phyloP scores from a whole-genome alignment of 495 filamentous ascomycete species.

The Penicillium cataractarum region DNA sequence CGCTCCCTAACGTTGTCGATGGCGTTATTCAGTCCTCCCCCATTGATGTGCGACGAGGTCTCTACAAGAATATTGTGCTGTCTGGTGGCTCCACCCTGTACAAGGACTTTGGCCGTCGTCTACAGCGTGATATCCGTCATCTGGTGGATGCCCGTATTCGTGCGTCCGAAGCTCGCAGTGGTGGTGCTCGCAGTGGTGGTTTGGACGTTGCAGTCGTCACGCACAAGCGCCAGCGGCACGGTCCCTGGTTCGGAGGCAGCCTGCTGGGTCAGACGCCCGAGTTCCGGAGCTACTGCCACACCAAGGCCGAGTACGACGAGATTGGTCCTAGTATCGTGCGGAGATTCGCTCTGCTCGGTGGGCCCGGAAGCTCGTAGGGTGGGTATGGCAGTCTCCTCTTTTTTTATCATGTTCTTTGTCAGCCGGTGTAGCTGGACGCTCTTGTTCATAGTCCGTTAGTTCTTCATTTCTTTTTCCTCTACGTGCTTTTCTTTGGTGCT shows the following conservation, averaged over 20 bases:
- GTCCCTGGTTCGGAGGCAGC: constrained; percentile 97
- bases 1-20: constrained; percentile 90
- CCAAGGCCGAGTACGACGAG: constrained; percentile 95
- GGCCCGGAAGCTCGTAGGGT: constrained; percentile 69
- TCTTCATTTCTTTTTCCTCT: constrained; percentile 22
- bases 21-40: constrained; percentile 95
- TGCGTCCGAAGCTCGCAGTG: constrained; percentile 88
- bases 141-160: constrained; percentile 89
- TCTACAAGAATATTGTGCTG: constrained; percentile 99
- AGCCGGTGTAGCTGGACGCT: constrained; percentile 33
- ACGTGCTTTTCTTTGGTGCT: constrained; percentile 9
- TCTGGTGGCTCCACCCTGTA: constrained; percentile 96
- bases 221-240: constrained; percentile 94
- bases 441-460: constrained; percentile 42
- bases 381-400: constrained; percentile 10
- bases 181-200: constrained; percentile 77
- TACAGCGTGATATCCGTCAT: constrained; percentile 96
- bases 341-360: constrained; percentile 91
- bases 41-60: constrained; percentile 92
- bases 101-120: constrained; percentile 92
- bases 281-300: constrained; percentile 98
- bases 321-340: constrained; percentile 93
- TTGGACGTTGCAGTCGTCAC: constrained; percentile 95
- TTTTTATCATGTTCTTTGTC: constrained; percentile 26
- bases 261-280: constrained; percentile 98